Evolutionary conservation across 2,329 filamentous ascomycete genomes (phyloP).

Genomic region (Botryotinia calthae): DNA sequence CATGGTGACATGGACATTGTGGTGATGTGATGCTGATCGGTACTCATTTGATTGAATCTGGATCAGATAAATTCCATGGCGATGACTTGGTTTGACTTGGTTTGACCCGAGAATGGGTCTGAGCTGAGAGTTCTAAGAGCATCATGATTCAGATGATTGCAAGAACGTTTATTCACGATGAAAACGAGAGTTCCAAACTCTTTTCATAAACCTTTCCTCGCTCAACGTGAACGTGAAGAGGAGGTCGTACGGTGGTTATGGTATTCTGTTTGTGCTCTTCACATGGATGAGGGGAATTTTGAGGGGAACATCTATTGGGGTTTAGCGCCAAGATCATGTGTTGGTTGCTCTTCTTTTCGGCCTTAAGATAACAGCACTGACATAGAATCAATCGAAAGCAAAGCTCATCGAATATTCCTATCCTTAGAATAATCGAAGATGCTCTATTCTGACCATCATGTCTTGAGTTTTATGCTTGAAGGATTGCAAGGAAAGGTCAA

Average conservation of each 20-base stretch:
- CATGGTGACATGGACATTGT: background rate
- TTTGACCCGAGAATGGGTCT: background rate
- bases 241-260: background rate
- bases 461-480: background rate
- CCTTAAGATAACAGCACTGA: background rate
- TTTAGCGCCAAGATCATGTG: slow-evolving; percentile 4
- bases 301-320: background rate
- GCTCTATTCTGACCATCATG: slow-evolving; percentile 1
- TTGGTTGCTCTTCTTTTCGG: background rate
- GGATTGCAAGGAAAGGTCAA: background rate
- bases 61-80: background rate
- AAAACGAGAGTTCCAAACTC: background rate
- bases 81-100: background rate
- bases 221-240: background rate
- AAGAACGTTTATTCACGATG: background rate
- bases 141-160: background rate
- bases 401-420: background rate
- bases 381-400: background rate
- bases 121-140: background rate
- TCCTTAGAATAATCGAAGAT: background rate
- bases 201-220: background rate
- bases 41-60: background rate
- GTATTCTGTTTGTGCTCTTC: background rate
- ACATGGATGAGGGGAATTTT: background rate
- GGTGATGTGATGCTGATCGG: background rate